Conservation (phyloP, 2,329 filamentous ascomycete genomes). For the Lasiodiplodia sp. region DNA sequence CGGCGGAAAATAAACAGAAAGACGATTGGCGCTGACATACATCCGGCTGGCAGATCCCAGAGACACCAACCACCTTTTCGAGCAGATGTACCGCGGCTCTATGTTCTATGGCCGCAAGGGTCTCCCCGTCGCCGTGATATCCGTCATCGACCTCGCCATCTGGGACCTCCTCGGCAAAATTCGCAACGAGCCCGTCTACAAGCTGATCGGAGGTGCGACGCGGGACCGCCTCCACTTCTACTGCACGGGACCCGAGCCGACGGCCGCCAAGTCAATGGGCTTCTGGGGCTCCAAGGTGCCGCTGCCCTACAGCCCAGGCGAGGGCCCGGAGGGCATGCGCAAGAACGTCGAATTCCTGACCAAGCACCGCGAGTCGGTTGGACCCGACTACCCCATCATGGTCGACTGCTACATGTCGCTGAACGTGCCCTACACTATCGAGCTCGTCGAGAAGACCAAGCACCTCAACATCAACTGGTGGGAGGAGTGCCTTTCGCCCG, state of each 20-base stretch:
- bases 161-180: slow-evolving; percentile 95
- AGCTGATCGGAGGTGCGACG: slow-evolving; percentile 90
- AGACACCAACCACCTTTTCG: slow-evolving; percentile 90
- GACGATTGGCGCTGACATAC: neutral
- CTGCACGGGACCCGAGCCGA: slow-evolving; percentile 88
- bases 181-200: slow-evolving; percentile 91
- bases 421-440: slow-evolving; percentile 91
- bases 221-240: slow-evolving; percentile 87
- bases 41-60: slow-evolving; percentile 69
- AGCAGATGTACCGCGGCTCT: slow-evolving; percentile 94
- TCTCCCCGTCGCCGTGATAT: slow-evolving; percentile 87
- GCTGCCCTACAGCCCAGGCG: slow-evolving; percentile 86
- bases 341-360: slow-evolving; percentile 92
- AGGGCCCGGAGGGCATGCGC: slow-evolving; percentile 79
- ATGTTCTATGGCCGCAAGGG: slow-evolving; percentile 98
- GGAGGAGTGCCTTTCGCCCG: slow-evolving; percentile 91
- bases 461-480: slow-evolving; percentile 95
- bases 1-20: neutral
- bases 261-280: slow-evolving; percentile 81
- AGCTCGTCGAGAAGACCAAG: slow-evolving; percentile 83
- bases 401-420: slow-evolving; percentile 98
- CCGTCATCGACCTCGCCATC: slow-evolving; percentile 88
- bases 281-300: slow-evolving; percentile 93
- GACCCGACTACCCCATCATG: slow-evolving; percentile 89
- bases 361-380: slow-evolving; percentile 83